Conservation (phyloP, 495 filamentous ascomycete species). For the Neurospora sp. region DNA sequence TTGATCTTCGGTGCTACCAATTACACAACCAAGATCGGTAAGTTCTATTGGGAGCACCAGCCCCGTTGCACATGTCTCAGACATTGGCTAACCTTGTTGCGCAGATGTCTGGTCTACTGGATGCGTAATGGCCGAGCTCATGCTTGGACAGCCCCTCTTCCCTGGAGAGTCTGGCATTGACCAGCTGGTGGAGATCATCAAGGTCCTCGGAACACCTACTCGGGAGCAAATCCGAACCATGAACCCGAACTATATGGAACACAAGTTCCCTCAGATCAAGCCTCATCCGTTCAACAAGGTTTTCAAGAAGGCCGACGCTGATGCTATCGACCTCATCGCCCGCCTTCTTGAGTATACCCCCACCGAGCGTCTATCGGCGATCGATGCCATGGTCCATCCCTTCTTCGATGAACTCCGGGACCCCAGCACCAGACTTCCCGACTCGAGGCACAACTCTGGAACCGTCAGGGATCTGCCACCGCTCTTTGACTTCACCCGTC, state of each 20-base stretch:
- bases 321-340: conserved; percentile 93
- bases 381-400: conserved; percentile 95
- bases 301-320: conserved; percentile 84
- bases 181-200: conserved; percentile 98
- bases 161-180: conserved; percentile 99
- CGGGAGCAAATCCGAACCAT: conserved; percentile 98
- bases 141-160: conserved; percentile 97
- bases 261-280: conserved; percentile 99
- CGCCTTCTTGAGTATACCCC: conserved; percentile 92
- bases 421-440: conserved; percentile 75
- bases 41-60: conserved; percentile 14
- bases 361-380: conserved; percentile 83
- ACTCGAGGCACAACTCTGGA: conserved; percentile 79
- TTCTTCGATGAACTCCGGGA: conserved; percentile 97
- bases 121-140: conserved; percentile 98
- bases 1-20: conserved; percentile 98
- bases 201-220: conserved; percentile 96
- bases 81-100: conserved; percentile 5
- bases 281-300: conserved; percentile 99
- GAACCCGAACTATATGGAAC: conserved; percentile 99
- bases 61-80: neutral
- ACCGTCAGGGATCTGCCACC: conserved; percentile 67
- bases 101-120: conserved; percentile 99
- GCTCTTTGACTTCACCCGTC: conserved; percentile 87
- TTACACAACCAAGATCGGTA: conserved; percentile 99